Percentiles rank a stretch among this genome's conserved stretches.
Evolutionary conservation across 768 basidiomycete genomes (phyloP).

Genomic region (Termitomyces sp.): DNA sequence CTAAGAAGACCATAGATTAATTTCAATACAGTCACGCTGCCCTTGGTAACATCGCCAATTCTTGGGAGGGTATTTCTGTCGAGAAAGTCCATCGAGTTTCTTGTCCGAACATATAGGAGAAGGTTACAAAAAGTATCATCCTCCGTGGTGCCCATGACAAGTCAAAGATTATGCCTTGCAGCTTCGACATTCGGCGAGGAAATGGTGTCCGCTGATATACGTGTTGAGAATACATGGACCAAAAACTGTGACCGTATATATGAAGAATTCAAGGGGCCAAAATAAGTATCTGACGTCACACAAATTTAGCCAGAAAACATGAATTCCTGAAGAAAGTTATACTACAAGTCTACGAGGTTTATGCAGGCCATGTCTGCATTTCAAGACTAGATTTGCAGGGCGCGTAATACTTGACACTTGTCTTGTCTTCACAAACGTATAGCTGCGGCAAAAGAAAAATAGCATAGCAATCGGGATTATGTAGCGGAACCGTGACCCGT

Average conservation of each 20-base stretch:
- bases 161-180: not conserved
- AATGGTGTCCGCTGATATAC: not conserved
- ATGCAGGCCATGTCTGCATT: not conserved
- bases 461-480: no score
- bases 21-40: not conserved
- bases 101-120: not conserved
- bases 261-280: no score
- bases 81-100: not conserved
- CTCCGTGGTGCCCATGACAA: not conserved
- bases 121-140: not conserved
- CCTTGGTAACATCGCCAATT: no score
- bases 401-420: not conserved
- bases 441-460: no score
- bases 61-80: not conserved
- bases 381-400: not conserved
- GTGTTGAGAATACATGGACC: not conserved
- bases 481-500: no score
- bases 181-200: not conserved
- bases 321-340: not conserved
- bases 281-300: not conserved
- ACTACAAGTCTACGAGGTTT: not conserved
- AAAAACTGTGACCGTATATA: no score
- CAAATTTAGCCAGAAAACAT: not conserved
- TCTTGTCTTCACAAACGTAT: not conserved
- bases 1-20: not conserved